phyloP scores from a whole-genome alignment of 164 flowering plant species.

The Chimonanthus praecox region DNA sequence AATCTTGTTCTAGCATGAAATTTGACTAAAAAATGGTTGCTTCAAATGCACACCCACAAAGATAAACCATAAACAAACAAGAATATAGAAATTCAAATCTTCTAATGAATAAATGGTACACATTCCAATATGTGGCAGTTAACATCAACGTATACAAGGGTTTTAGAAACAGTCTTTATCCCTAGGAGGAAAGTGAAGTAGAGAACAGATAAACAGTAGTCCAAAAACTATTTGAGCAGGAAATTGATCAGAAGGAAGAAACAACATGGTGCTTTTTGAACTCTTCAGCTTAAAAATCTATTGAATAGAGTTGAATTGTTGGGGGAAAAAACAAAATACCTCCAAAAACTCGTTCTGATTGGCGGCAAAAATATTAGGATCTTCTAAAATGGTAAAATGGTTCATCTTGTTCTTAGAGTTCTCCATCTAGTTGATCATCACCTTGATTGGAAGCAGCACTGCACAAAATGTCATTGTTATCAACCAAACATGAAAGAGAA shows the following conservation, averaged over 20 bases:
- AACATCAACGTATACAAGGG: background rate
- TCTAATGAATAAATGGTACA: background rate
- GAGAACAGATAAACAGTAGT: background rate
- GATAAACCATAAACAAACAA: background rate
- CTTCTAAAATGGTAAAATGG: background rate
- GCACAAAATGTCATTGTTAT: background rate
- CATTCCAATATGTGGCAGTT: background rate
- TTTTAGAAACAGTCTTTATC: background rate
- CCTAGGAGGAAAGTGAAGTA: background rate
- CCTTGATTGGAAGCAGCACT: background rate
- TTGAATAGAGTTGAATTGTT: too few relatives aligned
- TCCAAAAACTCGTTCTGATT: background rate
- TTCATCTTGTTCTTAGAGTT: conserved; percentile 1
- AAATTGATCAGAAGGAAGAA: background rate
- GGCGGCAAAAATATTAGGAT: background rate
- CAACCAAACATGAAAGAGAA: background rate
- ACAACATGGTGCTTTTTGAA: background rate
- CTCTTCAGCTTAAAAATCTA: too few relatives aligned
- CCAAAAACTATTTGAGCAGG: background rate
- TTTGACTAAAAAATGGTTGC: background rate
- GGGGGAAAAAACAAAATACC: background rate
- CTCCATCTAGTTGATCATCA: background rate
- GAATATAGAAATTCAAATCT: background rate
- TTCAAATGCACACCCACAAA: background rate
- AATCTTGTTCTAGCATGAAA: too few relatives aligned